Evolutionary conservation across 176 grass and related monocot genomes (phyloP), one percentile per base, ranked within the genome.

Genomic region (Lolium multiflorum): DNA sequence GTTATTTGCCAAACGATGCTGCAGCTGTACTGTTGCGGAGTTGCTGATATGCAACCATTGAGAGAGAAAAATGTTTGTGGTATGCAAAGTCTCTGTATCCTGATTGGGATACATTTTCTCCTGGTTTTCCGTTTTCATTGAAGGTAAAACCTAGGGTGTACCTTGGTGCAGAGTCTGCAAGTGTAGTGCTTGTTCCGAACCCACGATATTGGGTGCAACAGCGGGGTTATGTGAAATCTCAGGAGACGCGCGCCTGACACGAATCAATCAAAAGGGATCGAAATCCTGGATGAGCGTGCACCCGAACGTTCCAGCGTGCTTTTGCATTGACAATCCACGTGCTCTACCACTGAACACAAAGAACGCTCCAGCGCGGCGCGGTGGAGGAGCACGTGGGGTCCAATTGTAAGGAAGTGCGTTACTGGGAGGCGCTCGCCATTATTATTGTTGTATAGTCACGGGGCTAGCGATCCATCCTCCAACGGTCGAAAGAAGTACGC

Each of bases 401-500:
- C 37, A 5, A n/a, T 6, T 57, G 60, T 65, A 5, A 17, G 71
- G 46, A 51, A 22, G 79, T 65, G 11, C 3, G 47, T 3, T 41
- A 22, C 39, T 1, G 17, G 17, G 22, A 5, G 72, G 72, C 39
- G 0, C 0, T n/a, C 20, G 0, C 37, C 59, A 76, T 62, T 76
- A 69, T 81, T 81, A 17, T 80, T n/a, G n/a, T n/a, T n/a, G n/a
- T n/a, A n/a, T n/a, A n/a, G n/a, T n/a, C n/a, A n/a, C n/a, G n/a
- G n/a, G n/a, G n/a, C 64, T 2, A 78, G 9, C 18, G 68, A 26
- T n/a, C n/a, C 21, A 71, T 28, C 58, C 21, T 49, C 31, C 46
- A 92, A 94, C 89, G 92, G 89, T 92, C 92, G 81, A 35, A 67
- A 75, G 22, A 82, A 89, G 76, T 12, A 8, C 35, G 72, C 74